Conservation (phyloP, 2,329 filamentous ascomycete species). For the Penicillium hordei region DNA sequence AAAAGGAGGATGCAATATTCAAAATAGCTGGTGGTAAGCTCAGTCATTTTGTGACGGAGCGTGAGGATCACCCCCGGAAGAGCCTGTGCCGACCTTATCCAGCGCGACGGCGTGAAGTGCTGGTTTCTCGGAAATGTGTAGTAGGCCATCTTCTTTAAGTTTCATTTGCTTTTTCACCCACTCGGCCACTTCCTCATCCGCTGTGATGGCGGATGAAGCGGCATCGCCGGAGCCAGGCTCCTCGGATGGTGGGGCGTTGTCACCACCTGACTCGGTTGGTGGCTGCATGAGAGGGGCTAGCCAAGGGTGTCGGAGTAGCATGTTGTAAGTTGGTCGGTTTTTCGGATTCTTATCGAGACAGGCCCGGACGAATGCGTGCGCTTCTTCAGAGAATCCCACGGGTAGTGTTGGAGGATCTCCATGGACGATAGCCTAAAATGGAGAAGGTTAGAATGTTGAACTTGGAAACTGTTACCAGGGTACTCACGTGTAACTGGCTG, state of each 20-base stretch:
- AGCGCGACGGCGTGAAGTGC: slow-evolving; percentile 85
- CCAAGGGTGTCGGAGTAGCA: slow-evolving; percentile 88
- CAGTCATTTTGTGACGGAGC: slow-evolving; percentile 12
- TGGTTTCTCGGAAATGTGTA: slow-evolving; percentile 62
- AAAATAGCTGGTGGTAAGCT: not conserved
- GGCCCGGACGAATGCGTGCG: slow-evolving; percentile 80
- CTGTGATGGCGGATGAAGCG: slow-evolving; percentile 47
- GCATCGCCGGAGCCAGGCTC: slow-evolving; percentile 31
- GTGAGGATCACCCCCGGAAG: slow-evolving; percentile 32
- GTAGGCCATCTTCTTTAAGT: slow-evolving; percentile 60
- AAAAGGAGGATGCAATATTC: slow-evolving; percentile 10
- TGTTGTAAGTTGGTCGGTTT: slow-evolving; percentile 88
- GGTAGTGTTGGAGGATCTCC: slow-evolving; percentile 92
- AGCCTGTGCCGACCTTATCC: slow-evolving; percentile 60
- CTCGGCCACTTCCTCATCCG: slow-evolving; percentile 78
- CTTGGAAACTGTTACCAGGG: not conserved
- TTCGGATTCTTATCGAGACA: slow-evolving; percentile 93
- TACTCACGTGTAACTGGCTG: slow-evolving; percentile 88
- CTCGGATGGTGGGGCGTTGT: slow-evolving; percentile 37
- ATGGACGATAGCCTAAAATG: slow-evolving; percentile 83
- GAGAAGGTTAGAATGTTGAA: slow-evolving; percentile 18
- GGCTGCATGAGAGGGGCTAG: slow-evolving; percentile 73
- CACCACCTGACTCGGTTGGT: slow-evolving; percentile 64
- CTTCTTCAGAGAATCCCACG: slow-evolving; percentile 73
- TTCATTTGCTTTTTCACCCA: slow-evolving; percentile 78